A percentile compares a stretch with the other conserved stretches of the same genome.
phyloP scores from a whole-genome alignment of 495 filamentous ascomycete genomes.

The Aspergillus panamensis region DNA sequence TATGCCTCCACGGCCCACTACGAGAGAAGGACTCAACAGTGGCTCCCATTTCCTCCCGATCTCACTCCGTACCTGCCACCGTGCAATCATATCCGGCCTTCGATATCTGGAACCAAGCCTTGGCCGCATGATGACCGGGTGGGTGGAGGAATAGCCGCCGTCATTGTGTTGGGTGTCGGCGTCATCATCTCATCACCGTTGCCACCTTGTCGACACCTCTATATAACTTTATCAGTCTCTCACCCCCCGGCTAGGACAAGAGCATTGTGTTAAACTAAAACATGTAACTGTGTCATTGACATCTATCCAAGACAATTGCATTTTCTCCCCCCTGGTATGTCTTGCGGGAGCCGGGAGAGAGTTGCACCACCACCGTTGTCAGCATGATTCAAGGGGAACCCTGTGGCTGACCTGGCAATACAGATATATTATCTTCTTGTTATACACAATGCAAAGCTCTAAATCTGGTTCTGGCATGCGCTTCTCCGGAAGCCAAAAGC shows the following conservation, averaged over 20 bases:
- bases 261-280: not conserved
- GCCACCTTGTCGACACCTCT: not conserved
- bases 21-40: no score
- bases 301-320: not conserved
- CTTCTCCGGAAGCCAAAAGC: not conserved
- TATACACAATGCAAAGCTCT: slow-evolving; percentile 15
- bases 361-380: not conserved
- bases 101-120: not conserved
- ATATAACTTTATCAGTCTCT: slow-evolving; percentile 1
- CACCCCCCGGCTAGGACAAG: not conserved
- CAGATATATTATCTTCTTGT: not conserved
- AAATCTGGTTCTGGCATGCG: slow-evolving; percentile 4
- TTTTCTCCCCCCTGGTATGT: not conserved
- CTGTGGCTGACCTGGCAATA: not conserved
- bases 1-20: no score
- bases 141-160: not conserved
- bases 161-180: slow-evolving; percentile 8
- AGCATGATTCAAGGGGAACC: not conserved
- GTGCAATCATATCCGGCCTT: not conserved
- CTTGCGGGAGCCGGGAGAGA: no score
- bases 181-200: slow-evolving; percentile 18
- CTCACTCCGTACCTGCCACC: not conserved
- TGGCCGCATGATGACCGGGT: slow-evolving; percentile 3
- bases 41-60: not conserved
- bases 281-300: not conserved